Base-by-base conservation (phyloP, 2,329 filamentous ascomycete species). In the Cladobotryum protrusum region DNA sequence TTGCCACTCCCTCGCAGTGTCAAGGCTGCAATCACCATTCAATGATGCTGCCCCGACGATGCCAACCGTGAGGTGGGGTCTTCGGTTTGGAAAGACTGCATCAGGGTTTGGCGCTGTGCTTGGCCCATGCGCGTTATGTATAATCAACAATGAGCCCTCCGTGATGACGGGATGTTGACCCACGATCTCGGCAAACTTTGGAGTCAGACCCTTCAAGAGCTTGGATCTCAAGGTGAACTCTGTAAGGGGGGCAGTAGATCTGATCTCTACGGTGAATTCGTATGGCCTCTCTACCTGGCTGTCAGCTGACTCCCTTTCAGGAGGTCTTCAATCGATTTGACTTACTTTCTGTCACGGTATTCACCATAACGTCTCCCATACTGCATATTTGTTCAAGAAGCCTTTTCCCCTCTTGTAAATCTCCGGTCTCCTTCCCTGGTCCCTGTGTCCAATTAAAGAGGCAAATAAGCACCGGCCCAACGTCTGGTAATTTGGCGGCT, bases 391-490 rank as follows among this genome's bases (percentile, higher is more conserved):
- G 3, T 29, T 49, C 35, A 2, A 49, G 36, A 34, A 39, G 33
- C 1, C 29, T 19, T 20, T 42, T 44, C 2, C 47, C 47, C 8
- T 29, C 41, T 7, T 34, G 9, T 7, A 49, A 11, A n/a, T 49
- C 47, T 29, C 6, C 24, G 11, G 24, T 8, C 24, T 29, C 1
- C 45, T 40, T 5, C 40, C 42, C 35, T 49, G 19, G 9, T 45
- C 41, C 20, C 42, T 34, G 14, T 29, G 45, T 29, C 47, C 47
- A 49, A 11, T 42, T 37, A 14, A 49, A 49, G 17, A 40, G 29
- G 4, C 44, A 19, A 14, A 17, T 40, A 35, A 45, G 35, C 6
- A 34, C 42, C 2, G 47, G 47, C 2, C 24, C 24, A 8, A 29
- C 2, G 6, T 29, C 24, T 29, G 24, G 24, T 8, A 14, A 13